phyloP scores from a whole-genome alignment of 1,139 yeast genomes.

The Pichia sp. region DNA sequence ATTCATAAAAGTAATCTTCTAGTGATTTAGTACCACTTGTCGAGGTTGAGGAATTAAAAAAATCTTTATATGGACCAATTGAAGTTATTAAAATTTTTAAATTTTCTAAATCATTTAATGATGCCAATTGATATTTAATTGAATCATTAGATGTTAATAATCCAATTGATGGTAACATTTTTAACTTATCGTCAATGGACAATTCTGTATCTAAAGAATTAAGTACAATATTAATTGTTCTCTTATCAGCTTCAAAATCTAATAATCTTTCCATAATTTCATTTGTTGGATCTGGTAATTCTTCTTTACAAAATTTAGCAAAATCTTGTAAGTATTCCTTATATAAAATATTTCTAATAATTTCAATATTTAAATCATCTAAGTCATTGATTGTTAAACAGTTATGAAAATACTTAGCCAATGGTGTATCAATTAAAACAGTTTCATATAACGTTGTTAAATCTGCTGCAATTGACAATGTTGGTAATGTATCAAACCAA shows the following conservation, averaged over 20 bases:
- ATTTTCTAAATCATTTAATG: slow-evolving; percentile 80
- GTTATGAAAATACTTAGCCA: slow-evolving; percentile 92
- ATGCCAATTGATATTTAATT: slow-evolving; percentile 62
- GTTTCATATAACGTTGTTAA: slow-evolving; percentile 86
- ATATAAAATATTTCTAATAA: slow-evolving; percentile 84
- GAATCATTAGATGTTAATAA: slow-evolving; percentile 56
- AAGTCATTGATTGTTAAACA: slow-evolving; percentile 90
- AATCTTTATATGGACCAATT: slow-evolving; percentile 65
- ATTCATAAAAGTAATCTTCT: slow-evolving; percentile 89
- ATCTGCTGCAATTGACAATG: slow-evolving; percentile 90
- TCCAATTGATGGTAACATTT: slow-evolving; percentile 76
- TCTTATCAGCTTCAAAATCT: slow-evolving; percentile 89
- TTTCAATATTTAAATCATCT: slow-evolving; percentile 92
- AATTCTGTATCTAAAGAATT: slow-evolving; percentile 84
- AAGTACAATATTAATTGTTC: slow-evolving; percentile 84
- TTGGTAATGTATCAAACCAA: slow-evolving; percentile 96
- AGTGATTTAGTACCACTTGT: slow-evolving; percentile 47
- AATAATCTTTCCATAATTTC: slow-evolving; percentile 75
- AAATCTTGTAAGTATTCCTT: slow-evolving; percentile 91
- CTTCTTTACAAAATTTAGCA: slow-evolving; percentile 51
- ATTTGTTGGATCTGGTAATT: slow-evolving; percentile 67
- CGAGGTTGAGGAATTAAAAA: slow-evolving; percentile 49
- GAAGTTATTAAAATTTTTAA: slow-evolving; percentile 66
- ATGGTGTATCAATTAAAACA: slow-evolving; percentile 94
- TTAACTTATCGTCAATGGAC: slow-evolving; percentile 58